These are phyloP conservation scores for Aspergillus hancockii DNA, from an alignment of 495 filamentous ascomycete genomes.

Conservation along the genomic window DNA sequence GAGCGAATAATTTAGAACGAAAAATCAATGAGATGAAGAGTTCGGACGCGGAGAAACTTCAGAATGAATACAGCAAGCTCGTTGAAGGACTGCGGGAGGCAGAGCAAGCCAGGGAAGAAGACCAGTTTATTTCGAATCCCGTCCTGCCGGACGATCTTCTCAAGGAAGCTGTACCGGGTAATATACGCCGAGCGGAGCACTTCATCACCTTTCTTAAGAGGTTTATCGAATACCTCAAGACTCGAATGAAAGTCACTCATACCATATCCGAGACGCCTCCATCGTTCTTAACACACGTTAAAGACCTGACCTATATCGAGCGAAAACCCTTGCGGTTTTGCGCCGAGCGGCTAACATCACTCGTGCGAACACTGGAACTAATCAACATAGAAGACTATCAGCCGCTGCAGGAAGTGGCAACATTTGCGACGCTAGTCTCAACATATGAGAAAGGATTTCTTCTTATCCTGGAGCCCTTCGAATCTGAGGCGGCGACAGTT, in stretches of 20 bases:
- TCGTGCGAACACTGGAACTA: conserved; percentile 93
- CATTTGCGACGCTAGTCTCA: conserved; percentile 95
- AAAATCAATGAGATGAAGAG: conserved; percentile 92
- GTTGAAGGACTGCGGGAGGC: conserved; percentile 89
- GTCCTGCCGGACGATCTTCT: conserved; percentile 38
- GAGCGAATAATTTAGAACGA: conserved; percentile 84
- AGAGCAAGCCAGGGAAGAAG: conserved; percentile 86
- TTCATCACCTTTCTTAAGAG: conserved; percentile 93
- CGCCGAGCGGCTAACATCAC: conserved; percentile 89
- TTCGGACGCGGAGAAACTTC: conserved; percentile 86
- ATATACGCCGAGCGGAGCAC: conserved; percentile 94
- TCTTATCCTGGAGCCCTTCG: conserved; percentile 93
- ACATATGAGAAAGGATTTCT: conserved; percentile 98
- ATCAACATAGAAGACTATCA: conserved; percentile 98
- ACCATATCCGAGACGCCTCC: conserved; percentile 96
- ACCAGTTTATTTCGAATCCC: conserved; percentile 96
- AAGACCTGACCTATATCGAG: conserved; percentile 96
- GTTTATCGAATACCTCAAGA: conserved; percentile 98
- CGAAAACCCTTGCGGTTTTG: conserved; percentile 95
- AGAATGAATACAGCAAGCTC: conserved; percentile 93
- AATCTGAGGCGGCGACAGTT: conserved; percentile 92
- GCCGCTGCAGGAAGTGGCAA: conserved; percentile 94
- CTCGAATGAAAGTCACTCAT: conserved; percentile 95
- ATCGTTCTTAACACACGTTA: conserved; percentile 90
- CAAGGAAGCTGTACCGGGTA: conserved; percentile 92